Base-by-base conservation (phyloP, 257 asterid genomes). In the Scutellaria minor region DNA sequence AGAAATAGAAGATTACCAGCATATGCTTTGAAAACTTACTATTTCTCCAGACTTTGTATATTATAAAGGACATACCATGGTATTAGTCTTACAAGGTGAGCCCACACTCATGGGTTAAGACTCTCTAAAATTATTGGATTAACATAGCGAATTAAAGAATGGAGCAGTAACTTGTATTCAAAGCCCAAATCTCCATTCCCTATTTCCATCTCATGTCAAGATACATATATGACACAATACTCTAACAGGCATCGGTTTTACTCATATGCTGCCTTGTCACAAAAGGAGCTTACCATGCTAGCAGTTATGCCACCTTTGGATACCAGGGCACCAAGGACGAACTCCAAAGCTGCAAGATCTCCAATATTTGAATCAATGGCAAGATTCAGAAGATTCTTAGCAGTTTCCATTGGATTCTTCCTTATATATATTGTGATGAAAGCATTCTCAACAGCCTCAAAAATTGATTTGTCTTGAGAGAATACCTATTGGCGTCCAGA, bases 371-470 rank as follows among this genome's bases (percentile, higher is more conserved):
- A 91, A 63, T 91, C 92, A 62, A 83, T 68, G 37, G 99, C 95
- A 80, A 94, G 98, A 82, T 78, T 78, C 83, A 88, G 81, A 80
- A 94, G 98, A 85, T 86, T 94, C 81, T 82, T 94, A 41, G 98
- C 99, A 76, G 93, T 87, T 79, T 91, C 99, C 62, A 89, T 81
- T 20, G 97, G 87, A 70, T 80, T 87, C 82, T 86, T 91, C 84
- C 87, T 73, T 54, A 94, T 18, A 76, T 94, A 94, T 64, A 94
- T 91, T 27, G 98, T 83, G 78, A 87, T 76, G 74, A 94, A 94
- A 73, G 99, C 99, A 85, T 85, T 92, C 85, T 94, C 99, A 65
- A 94, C 96, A 60, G 99, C 99, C 84, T 94, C 98, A 79, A 86
- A 85, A 74, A 94, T 86, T n/a, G 96, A 82, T 83, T 90, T 94